Percentiles rank a stretch among this genome's conserved stretches.
Conservation (phyloP, 495 filamentous ascomycete genomes). For the Collariella sp. region DNA sequence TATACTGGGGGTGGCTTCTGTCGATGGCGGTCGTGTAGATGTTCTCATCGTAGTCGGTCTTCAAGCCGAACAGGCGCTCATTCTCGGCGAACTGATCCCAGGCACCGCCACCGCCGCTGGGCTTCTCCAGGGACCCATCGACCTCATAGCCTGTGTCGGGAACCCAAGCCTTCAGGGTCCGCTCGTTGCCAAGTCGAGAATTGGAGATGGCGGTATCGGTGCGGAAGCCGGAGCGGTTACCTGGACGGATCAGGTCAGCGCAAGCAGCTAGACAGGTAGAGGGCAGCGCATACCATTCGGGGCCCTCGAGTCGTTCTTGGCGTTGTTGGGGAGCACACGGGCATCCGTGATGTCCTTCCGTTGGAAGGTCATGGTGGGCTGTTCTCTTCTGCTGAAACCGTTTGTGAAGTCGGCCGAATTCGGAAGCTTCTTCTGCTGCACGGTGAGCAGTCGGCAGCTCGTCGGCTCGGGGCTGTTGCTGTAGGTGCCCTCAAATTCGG, state of each 20-base stretch:
- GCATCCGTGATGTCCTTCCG: conserved; percentile 66
- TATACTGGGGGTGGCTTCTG: conserved; percentile 69
- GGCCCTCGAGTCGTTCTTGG: conserved; percentile 41
- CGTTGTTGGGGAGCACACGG: conserved; percentile 43
- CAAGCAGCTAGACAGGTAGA: background rate
- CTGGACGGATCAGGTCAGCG: conserved; percentile 14
- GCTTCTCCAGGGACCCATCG: conserved; percentile 61
- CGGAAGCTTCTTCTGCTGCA: conserved; percentile 50
- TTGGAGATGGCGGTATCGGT: conserved; percentile 87
- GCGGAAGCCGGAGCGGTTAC: conserved; percentile 53
- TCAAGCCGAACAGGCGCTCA: conserved; percentile 75
- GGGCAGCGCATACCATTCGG: conserved; percentile 60
- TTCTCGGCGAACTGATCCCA: conserved; percentile 98
- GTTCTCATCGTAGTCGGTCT: conserved; percentile 82
- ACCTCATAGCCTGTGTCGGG: conserved; percentile 53
- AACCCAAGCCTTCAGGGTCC: conserved; percentile 78
- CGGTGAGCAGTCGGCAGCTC: conserved; percentile 73
- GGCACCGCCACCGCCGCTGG: conserved; percentile 32
- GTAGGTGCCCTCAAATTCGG: conserved; percentile 57
- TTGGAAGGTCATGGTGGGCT: conserved; percentile 67
- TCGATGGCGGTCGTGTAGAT: conserved; percentile 91
- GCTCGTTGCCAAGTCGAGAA: conserved; percentile 56
- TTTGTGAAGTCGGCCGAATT: conserved; percentile 34
- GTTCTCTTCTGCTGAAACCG: conserved; percentile 36
- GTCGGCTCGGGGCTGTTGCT: conserved; percentile 56